Percentiles rank a stretch among this genome's conserved stretches.
These are phyloP conservation scores for Asterochloris erici DNA, from an alignment of 139 green algal species.

Conservation along the genomic window DNA sequence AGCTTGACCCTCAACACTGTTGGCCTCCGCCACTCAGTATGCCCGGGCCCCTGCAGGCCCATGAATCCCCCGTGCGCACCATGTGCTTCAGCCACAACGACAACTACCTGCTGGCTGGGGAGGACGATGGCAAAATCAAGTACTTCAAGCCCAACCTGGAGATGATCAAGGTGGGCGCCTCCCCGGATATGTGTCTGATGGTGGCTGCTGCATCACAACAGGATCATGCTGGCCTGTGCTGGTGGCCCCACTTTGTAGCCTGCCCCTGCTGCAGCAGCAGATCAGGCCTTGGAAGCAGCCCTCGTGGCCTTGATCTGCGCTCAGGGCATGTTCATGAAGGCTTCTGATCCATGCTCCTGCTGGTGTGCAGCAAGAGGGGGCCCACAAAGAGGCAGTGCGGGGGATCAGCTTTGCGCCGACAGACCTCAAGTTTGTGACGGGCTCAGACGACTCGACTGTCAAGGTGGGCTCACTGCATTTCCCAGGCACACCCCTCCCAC, in stretches of 20 bases:
- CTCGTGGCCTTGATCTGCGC: background rate
- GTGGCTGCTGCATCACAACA: background rate
- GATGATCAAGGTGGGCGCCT: slow-evolving; percentile 33
- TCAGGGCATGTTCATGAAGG: background rate
- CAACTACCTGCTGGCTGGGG: slow-evolving; percentile 74
- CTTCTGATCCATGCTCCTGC: background rate
- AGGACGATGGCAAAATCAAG: slow-evolving; percentile 69
- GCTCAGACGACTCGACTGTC: slow-evolving; percentile 79
- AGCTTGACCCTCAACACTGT: no score
- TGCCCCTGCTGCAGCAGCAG: background rate
- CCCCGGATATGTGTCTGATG: no score
- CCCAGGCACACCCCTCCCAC: background rate
- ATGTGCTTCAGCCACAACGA: slow-evolving; percentile 74
- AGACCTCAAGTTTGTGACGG: slow-evolving; percentile 89
- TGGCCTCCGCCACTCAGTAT: no score
- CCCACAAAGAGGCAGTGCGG: slow-evolving; percentile 71
- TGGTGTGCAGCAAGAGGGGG: slow-evolving; percentile 18
- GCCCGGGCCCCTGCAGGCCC: slow-evolving; percentile 42
- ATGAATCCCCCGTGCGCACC: slow-evolving; percentile 67
- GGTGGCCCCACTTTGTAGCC: background rate
- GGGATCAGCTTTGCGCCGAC: slow-evolving; percentile 55
- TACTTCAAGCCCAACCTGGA: slow-evolving; percentile 80
- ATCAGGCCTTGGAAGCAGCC: background rate
- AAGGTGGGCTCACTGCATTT: slow-evolving; percentile 32
- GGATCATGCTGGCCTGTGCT: background rate